Conservation (phyloP, 2,329 filamentous ascomycete species). For the Helotiales sp. region DNA sequence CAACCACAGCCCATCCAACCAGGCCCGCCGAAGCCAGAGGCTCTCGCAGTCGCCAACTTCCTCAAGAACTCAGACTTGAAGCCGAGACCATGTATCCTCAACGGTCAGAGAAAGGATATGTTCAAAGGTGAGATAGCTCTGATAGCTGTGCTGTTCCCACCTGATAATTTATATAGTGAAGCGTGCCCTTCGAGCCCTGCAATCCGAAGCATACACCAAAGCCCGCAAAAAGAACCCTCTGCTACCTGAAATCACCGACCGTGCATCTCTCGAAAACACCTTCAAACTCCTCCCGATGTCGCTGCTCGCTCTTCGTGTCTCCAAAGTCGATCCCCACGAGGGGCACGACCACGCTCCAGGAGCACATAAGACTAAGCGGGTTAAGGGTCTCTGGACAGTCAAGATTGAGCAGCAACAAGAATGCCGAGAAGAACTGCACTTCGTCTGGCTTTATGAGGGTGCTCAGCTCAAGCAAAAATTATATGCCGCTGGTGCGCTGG, state of each 20-base stretch:
- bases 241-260: conserved; percentile 84
- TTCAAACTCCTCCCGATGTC: conserved; percentile 96
- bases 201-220: conserved; percentile 88
- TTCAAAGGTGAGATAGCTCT: conserved; percentile 69
- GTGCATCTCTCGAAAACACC: conserved; percentile 83
- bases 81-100: conserved; percentile 85
- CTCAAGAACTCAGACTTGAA: conserved; percentile 83
- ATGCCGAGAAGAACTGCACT: conserved; percentile 82
- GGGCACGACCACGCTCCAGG: conserved; percentile 66
- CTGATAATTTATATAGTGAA: conserved; percentile 64
- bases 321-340: conserved; percentile 75
- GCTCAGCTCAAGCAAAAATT: conserved; percentile 92
- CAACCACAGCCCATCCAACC: conserved; percentile 69
- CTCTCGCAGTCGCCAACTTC: conserved; percentile 86
- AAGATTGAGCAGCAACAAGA: conserved; percentile 96
- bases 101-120: conserved; percentile 97
- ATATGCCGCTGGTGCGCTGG: conserved; percentile 80
- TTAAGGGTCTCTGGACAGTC: conserved; percentile 96
- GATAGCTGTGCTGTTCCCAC: background rate
- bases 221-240: conserved; percentile 86
- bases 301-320: conserved; percentile 87
- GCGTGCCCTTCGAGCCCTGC: conserved; percentile 85
- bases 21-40: conserved; percentile 84
- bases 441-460: conserved; percentile 95
- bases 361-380: conserved; percentile 76